These are phyloP conservation scores for Plasmopara halstedii DNA, from an alignment of 352 stramenopile genomes.

Conservation along the genomic window DNA sequence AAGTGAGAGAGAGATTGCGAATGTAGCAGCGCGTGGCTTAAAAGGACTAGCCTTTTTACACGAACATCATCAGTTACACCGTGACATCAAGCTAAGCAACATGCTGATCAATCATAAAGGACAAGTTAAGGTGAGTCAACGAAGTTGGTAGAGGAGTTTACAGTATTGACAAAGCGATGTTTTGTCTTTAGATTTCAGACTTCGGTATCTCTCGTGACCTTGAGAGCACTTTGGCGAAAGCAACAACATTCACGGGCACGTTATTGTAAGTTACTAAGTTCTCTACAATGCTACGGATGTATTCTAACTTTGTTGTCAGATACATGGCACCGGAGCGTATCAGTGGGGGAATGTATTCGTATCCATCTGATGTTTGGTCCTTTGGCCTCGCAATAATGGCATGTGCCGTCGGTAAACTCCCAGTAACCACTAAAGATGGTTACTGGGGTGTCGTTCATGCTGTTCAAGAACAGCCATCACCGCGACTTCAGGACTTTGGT, in stretches of 20 bases:
- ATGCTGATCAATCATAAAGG: constrained; percentile 87
- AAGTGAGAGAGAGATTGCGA: constrained; percentile 72
- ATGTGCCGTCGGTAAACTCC: constrained; percentile 80
- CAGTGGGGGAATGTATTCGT: constrained; percentile 85
- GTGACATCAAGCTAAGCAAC: constrained; percentile 94
- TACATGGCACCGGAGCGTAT: constrained; percentile 94
- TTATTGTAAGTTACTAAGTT: constrained; percentile 45
- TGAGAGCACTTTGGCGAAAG: constrained; percentile 79
- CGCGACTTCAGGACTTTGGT: constrained; percentile 53
- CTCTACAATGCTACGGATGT: background rate
- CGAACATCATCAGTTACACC: constrained; percentile 84
- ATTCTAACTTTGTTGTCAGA: constrained; percentile 21
- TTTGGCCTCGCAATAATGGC: constrained; percentile 80
- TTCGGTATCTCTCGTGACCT: constrained; percentile 80
- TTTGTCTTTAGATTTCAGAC: constrained; percentile 55
- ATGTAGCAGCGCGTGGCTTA: constrained; percentile 68
- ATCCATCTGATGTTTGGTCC: constrained; percentile 79
- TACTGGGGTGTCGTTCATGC: constrained; percentile 89
- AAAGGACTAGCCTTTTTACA: constrained; percentile 86
- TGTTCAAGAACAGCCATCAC: constrained; percentile 70
- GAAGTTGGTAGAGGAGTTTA: background rate
- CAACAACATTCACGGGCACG: constrained; percentile 88
- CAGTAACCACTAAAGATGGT: constrained; percentile 71
- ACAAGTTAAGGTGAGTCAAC: constrained; percentile 53
- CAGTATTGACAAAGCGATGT: background rate